phyloP scores from a whole-genome alignment of 1,284 basidiomycete species.

The Meripilus lineatus region DNA sequence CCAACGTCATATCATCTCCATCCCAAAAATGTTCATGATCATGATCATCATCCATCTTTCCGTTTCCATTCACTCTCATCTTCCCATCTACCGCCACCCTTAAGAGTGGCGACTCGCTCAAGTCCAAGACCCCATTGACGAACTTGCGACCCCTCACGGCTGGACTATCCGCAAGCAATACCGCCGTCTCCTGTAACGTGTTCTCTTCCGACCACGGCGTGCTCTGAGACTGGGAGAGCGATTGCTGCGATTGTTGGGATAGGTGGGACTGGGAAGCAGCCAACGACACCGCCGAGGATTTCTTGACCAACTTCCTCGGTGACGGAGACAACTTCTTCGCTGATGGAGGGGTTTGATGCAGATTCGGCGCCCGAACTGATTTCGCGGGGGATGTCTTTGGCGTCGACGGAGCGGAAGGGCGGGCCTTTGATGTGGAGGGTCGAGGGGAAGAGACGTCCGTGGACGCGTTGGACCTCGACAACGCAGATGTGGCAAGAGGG shows the following conservation, averaged over 20 bases:
- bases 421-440: not conserved
- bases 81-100: conserved; percentile 12
- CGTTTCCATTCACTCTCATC: too few species aligned
- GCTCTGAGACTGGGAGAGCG: not conserved
- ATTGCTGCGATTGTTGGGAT: not conserved
- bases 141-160: conserved; percentile 16
- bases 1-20: conserved; percentile 44
- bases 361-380: not conserved
- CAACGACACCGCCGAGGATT: conserved; percentile 2
- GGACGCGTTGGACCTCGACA: not conserved
- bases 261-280: not conserved
- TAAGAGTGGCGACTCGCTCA: conserved; percentile 14
- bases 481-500: not conserved
- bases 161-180: conserved; percentile 13
- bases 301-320: conserved; percentile 6
- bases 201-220: conserved; percentile 7
- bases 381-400: not conserved
- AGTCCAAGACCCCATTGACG: conserved; percentile 15
- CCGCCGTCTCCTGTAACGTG: too few species aligned
- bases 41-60: conserved; percentile 15
- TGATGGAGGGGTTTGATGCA: conserved; percentile 7
- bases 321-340: conserved; percentile 7
- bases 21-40: conserved; percentile 31
- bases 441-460: not conserved
- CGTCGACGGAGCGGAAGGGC: not conserved